Evolutionary conservation across 306 rosid genomes (phyloP).

Genomic region (Gleditsia sinensis): DNA sequence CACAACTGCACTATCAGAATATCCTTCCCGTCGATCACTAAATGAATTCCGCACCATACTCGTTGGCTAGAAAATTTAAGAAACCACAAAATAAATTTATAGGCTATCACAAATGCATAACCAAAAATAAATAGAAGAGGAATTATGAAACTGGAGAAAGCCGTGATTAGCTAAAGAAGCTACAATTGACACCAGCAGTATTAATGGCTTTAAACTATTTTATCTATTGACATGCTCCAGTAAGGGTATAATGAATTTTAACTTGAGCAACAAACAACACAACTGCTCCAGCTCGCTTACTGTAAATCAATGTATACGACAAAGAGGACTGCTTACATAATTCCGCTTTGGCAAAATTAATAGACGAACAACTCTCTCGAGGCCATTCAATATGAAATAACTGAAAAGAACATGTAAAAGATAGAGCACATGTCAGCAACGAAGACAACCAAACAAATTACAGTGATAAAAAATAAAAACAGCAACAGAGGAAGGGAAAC

Average conservation of each 20-base stretch:
- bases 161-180: conserved; percentile 26
- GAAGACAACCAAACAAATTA: conserved; percentile 1
- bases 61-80: conserved; percentile 67
- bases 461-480: not conserved
- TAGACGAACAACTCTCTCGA: conserved; percentile 87
- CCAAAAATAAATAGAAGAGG: not conserved
- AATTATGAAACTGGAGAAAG: conserved; percentile 13
- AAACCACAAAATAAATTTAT: conserved; percentile 35
- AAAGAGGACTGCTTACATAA: conserved; percentile 62
- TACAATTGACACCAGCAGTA: conserved; percentile 1
- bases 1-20: conserved; percentile 86
- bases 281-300: conserved; percentile 28
- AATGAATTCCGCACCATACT: conserved; percentile 80
- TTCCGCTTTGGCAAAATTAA: conserved; percentile 84
- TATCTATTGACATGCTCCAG: not conserved
- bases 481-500: conserved; percentile 19
- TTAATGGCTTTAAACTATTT: not conserved
- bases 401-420: conserved; percentile 46
- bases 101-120: conserved; percentile 19
- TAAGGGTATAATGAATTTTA: not conserved
- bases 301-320: not conserved
- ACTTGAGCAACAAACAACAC: conserved; percentile 19
- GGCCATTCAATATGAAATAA: conserved; percentile 88
- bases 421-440: conserved; percentile 16
- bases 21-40: conserved; percentile 84